phyloP scores from a whole-genome alignment of 169 alveolate species.

The Plasmodium cynomolgi region DNA sequence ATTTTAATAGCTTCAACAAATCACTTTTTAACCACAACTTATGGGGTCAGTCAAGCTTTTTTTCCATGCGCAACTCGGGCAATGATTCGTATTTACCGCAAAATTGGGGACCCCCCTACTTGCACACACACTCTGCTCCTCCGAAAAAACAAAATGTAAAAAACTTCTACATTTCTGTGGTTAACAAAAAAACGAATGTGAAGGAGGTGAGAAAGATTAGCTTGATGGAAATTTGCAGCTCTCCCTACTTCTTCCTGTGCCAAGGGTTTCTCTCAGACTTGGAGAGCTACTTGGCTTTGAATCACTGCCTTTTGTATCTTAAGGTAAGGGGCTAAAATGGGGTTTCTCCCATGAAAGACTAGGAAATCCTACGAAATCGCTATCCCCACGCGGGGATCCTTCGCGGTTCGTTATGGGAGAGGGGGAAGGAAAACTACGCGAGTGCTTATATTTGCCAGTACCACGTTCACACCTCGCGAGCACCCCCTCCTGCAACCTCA shows the following conservation, averaged over 20 bases:
- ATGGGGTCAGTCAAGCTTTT: neutral
- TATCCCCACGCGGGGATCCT: neutral
- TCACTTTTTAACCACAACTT: neutral
- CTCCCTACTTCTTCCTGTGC: conserved; percentile 33
- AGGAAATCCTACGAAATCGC: too few relatives aligned
- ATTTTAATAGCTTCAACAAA: neutral
- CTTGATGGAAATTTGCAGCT: conserved; percentile 24
- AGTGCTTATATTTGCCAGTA: neutral
- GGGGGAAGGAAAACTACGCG: neutral
- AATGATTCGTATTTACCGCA: neutral
- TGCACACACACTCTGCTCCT: neutral
- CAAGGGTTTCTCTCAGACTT: conserved; percentile 37
- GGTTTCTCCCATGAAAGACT: neutral
- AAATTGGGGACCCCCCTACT: neutral
- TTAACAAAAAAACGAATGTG: conserved; percentile 50
- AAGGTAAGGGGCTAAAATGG: conserved; percentile 13
- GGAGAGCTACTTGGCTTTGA: conserved; percentile 59
- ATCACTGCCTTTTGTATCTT: conserved; percentile 63
- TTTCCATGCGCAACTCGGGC: neutral
- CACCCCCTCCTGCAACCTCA: neutral
- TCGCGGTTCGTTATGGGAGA: neutral
- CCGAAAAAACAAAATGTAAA: conserved; percentile 11
- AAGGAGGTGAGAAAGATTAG: conserved; percentile 51
- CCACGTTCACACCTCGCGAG: neutral
- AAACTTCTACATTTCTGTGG: conserved; percentile 25